Conservation (phyloP, 2,329 filamentous ascomycete species). For the Talaromyces atroroseus region DNA sequence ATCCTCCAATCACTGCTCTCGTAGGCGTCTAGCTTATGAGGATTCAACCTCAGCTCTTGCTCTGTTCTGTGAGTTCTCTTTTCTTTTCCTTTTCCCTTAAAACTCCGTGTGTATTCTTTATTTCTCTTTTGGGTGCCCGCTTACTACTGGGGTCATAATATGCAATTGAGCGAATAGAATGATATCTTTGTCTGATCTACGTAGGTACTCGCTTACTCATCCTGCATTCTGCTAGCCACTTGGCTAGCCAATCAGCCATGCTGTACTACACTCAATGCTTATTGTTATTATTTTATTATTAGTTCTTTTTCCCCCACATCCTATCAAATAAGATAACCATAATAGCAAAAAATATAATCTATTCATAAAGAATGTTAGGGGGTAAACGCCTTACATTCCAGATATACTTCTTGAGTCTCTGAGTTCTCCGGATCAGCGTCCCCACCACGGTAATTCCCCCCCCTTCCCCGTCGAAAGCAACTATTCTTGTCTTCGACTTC, state of each 20-base stretch:
- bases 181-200: background rate
- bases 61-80: background rate
- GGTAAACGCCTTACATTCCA: background rate
- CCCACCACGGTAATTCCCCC: conserved; percentile 3
- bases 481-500: conserved; percentile 1
- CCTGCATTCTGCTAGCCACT: background rate
- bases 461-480: background rate
- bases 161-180: background rate
- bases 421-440: conserved; percentile 6
- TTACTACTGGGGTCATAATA: background rate
- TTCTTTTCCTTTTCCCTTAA: background rate
- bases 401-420: background rate
- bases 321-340: background rate
- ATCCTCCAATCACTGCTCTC: background rate
- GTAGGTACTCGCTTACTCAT: background rate
- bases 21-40: background rate
- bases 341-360: background rate
- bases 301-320: background rate
- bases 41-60: background rate
- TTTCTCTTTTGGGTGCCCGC: too few species aligned
- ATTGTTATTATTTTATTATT: background rate
- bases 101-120: background rate
- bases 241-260: background rate
- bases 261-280: too few species aligned
- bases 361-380: background rate